A percentile compares a stretch with the other conserved stretches of the same genome.
phyloP scores from a whole-genome alignment of 2,329 filamentous ascomycete species.

The Colletotrichum sp. region DNA sequence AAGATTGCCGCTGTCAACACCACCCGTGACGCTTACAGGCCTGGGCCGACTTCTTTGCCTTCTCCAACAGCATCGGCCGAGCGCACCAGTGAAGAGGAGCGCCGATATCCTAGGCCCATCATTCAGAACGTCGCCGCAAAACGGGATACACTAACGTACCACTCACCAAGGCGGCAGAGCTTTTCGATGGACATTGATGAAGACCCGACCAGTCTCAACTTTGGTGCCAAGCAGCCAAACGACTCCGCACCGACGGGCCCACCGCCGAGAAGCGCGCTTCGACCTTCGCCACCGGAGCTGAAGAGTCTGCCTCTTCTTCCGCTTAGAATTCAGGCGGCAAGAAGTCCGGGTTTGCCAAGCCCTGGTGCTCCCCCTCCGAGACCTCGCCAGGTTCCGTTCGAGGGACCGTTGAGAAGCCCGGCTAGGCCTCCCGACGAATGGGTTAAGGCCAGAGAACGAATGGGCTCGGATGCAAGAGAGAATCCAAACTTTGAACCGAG shows the following conservation, averaged over 20 bases:
- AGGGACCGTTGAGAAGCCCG: conserved; percentile 1
- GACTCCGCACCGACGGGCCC: neutral
- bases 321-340: neutral
- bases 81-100: conserved; percentile 44
- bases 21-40: conserved; percentile 32
- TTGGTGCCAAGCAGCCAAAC: neutral
- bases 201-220: neutral
- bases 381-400: conserved; percentile 5
- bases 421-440: neutral
- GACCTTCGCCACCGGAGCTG: conserved; percentile 16
- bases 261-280: conserved; percentile 17
- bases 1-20: neutral
- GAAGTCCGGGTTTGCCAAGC: neutral
- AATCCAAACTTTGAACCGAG: neutral
- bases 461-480: neutral
- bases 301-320: neutral
- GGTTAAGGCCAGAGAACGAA: neutral
- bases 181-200: conserved; percentile 53
- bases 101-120: conserved; percentile 40
- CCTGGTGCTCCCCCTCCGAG: neutral
- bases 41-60: conserved; percentile 39
- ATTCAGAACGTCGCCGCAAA: conserved; percentile 55
- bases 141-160: conserved; percentile 55
- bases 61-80: conserved; percentile 46
- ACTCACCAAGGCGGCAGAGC: conserved; percentile 50